Percentiles rank a stretch among this genome's conserved stretches.
phyloP scores from a whole-genome alignment of 495 filamentous ascomycete genomes.

The Oidiodendron maius region DNA sequence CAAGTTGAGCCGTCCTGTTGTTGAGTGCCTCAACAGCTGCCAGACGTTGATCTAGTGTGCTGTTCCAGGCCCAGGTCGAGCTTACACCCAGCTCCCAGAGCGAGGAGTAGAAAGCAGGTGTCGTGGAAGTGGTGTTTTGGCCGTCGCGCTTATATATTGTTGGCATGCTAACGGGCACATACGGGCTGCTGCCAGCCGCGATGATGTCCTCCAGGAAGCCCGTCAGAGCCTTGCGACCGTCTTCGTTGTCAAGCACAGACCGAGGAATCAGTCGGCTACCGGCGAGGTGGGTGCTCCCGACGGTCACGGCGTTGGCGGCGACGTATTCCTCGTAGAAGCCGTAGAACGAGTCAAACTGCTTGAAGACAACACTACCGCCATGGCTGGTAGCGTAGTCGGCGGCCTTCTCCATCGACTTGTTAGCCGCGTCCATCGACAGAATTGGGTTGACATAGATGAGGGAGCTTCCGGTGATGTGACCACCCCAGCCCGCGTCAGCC shows the following conservation, averaged over 20 bases:
- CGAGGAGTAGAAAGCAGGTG: slow-evolving; percentile 38
- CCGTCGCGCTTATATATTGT: too few relatives aligned
- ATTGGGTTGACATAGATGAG: slow-evolving; percentile 34
- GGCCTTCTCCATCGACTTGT: slow-evolving; percentile 24
- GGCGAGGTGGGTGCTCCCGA: slow-evolving; percentile 27
- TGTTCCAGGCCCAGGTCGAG: slow-evolving; percentile 30
- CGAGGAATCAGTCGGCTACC: slow-evolving; percentile 31
- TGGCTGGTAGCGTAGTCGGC: slow-evolving; percentile 26
- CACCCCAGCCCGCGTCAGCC: slow-evolving; percentile 42
- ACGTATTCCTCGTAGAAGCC: slow-evolving; percentile 34
- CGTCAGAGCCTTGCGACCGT: slow-evolving; percentile 13
- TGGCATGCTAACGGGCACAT: too few relatives aligned
- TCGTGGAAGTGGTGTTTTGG: slow-evolving; percentile 33
- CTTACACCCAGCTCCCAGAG: slow-evolving; percentile 34
- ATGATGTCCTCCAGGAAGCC: slow-evolving; percentile 24
- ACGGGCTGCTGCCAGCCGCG: slow-evolving; percentile 18
- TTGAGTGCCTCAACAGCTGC: slow-evolving; percentile 33
- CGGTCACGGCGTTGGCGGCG: slow-evolving; percentile 24
- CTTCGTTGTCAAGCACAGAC: not conserved
- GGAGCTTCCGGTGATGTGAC: slow-evolving; percentile 32
- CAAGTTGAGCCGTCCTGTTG: slow-evolving; percentile 34
- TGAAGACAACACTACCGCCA: slow-evolving; percentile 27
- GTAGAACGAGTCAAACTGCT: slow-evolving; percentile 27
- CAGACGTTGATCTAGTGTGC: slow-evolving; percentile 26
- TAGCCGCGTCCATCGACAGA: slow-evolving; percentile 27